phyloP scores from a whole-genome alignment of 140 eudicot genomes.

The Oenanthe javanica region DNA sequence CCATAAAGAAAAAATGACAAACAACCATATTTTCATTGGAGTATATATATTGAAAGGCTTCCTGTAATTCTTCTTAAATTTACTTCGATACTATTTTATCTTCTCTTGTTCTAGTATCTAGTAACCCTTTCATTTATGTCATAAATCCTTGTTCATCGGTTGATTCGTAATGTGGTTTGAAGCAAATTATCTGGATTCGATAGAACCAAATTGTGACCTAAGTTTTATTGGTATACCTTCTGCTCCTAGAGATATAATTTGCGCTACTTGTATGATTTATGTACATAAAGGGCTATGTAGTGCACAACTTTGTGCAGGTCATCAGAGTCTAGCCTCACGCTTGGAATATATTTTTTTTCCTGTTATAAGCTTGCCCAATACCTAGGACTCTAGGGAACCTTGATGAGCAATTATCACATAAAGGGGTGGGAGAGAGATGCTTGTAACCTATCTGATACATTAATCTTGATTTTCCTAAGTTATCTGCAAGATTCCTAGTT shows the following conservation, averaged over 20 bases:
- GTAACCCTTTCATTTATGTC: neutral
- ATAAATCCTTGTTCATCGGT: neutral
- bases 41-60: neutral
- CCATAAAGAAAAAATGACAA: neutral
- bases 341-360: neutral
- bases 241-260: neutral
- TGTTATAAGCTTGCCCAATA: no score
- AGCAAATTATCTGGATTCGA: neutral
- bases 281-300: neutral
- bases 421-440: neutral
- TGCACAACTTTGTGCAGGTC: neutral
- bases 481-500: neutral
- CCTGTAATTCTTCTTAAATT: neutral
- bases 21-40: neutral
- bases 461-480: neutral
- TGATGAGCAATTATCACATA: no score
- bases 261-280: neutral
- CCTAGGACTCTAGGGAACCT: no score
- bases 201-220: neutral
- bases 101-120: neutral
- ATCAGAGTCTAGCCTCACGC: slow-evolving; percentile 1
- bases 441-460: neutral
- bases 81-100: neutral
- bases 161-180: neutral
- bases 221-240: neutral